Conservation (phyloP, 2,329 filamentous ascomycete species). For the Alternaria sp. region DNA sequence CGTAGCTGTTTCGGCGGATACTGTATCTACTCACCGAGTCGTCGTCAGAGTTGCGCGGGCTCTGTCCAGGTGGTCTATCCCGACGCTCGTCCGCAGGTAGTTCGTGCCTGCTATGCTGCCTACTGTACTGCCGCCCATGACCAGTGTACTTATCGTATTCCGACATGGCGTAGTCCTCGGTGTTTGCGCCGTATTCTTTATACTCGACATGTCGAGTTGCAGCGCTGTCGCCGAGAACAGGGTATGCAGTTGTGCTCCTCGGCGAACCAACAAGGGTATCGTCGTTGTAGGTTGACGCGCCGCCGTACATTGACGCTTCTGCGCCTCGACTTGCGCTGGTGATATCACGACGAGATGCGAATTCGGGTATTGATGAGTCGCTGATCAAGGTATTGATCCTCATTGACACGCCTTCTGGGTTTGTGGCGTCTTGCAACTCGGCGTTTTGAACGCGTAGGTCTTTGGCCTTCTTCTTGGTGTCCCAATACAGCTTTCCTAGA, state of each 20-base stretch:
- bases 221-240: background rate
- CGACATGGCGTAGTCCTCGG: slow-evolving; percentile 2
- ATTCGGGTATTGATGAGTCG: background rate
- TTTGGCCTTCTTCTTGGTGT: slow-evolving; percentile 16
- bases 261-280: background rate
- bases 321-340: background rate
- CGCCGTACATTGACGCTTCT: background rate
- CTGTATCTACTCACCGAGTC: background rate
- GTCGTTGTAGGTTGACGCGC: background rate
- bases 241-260: background rate
- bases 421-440: slow-evolving; percentile 7
- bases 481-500: slow-evolving; percentile 14
- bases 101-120: background rate
- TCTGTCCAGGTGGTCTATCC: background rate
- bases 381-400: slow-evolving; percentile 19
- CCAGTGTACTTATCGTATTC: background rate
- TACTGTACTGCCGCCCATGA: background rate
- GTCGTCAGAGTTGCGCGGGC: background rate
- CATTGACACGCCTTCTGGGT: slow-evolving; percentile 14
- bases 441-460: slow-evolving; percentile 18
- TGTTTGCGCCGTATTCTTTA: background rate
- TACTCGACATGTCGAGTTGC: background rate
- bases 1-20: background rate
- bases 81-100: background rate
- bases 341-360: background rate